Evolutionary conservation across 2,329 filamentous ascomycete species (phyloP), one percentile per base, ranked within the genome.

Genomic region (Leptographium radiaticola): DNA sequence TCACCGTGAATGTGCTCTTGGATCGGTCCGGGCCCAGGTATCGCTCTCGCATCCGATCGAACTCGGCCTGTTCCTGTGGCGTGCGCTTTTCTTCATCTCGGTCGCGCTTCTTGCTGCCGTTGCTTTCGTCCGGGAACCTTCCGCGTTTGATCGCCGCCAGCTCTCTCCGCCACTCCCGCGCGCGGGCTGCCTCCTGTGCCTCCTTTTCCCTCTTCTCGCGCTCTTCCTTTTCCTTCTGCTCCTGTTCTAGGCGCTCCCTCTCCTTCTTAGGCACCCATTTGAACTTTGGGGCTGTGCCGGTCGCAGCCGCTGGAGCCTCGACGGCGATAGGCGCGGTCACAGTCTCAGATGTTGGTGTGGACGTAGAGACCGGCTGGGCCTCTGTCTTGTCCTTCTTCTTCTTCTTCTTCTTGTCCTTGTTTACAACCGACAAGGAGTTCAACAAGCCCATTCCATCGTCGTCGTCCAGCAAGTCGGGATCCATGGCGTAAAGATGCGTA

Each of bases 1-100:
- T 88, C 1, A 90, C 90, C 0, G 89, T 95, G 65, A 97, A 96
- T 40, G 80, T 95, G 54, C 75, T 77, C 59, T 84, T 80, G 59
- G 93, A 94, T 52, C 87, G 81, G 59, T 95, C 88, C 1, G 88
- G 86, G 4, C 93, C 93, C 78, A 97, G 90, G 65, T 98, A 98
- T 57, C 89, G 77, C 61, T 88, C 82, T 56, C 87, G 79, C 57
- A 88, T 81, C 55, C 93, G 71, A 33, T 83, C 80, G 11, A 84
- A 83, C 64, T 94, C 88, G 11, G 86, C 80, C 49, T 82, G 80
- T 57, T 83, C 82, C 57, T 61, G 58, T 56, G 63, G 72, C 57
- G 60, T 60, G 58, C 66, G 73, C 65, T 71, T 62, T 9, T 20
- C 34, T 2, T 40, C 53, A 8, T 49, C 53, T 11, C 51, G 55